These are phyloP conservation scores for Epichloe sibirici DNA, from an alignment of 2,329 filamentous ascomycete genomes.

Conservation along the genomic window DNA sequence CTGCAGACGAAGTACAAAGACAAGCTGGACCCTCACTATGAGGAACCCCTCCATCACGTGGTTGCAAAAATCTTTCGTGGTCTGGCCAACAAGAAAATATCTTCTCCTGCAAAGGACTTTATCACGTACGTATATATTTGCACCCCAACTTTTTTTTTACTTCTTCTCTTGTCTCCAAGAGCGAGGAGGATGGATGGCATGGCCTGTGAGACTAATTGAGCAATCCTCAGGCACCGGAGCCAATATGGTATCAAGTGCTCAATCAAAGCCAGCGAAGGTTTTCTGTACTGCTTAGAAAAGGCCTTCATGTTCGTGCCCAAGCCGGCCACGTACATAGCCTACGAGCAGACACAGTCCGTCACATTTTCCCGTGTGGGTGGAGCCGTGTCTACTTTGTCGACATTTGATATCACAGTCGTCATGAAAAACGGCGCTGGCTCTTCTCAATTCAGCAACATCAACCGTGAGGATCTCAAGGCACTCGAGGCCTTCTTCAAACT, in stretches of 20 bases:
- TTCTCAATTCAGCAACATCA: constrained; percentile 98
- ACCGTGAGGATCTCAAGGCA: constrained; percentile 90
- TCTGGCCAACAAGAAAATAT: constrained; percentile 87
- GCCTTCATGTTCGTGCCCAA: constrained; percentile 99
- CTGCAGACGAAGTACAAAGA: constrained; percentile 78
- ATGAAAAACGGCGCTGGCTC: constrained; percentile 80
- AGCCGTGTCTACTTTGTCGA: constrained; percentile 83
- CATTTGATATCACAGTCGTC: constrained; percentile 90
- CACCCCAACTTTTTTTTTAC: not conserved
- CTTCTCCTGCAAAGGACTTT: constrained; percentile 89
- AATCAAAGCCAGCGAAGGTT: constrained; percentile 98
- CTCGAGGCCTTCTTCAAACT: constrained; percentile 97
- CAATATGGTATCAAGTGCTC: constrained; percentile 97
- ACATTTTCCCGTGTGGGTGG: constrained; percentile 94
- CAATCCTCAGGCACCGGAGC: constrained; percentile 56
- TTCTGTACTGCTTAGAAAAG: constrained; percentile 94
- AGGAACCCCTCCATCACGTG: constrained; percentile 85
- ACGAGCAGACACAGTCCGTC: constrained; percentile 82
- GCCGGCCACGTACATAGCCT: constrained; percentile 91
- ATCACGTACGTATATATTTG: constrained; percentile 42
- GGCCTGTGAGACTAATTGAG: not conserved
- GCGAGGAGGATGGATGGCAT: not conserved
- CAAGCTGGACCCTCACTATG: constrained; percentile 80
- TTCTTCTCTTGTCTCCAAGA: not conserved
- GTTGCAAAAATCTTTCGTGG: constrained; percentile 93